Conservation (phyloP, 164 flowering plant species). For the Vitis labrusca region DNA sequence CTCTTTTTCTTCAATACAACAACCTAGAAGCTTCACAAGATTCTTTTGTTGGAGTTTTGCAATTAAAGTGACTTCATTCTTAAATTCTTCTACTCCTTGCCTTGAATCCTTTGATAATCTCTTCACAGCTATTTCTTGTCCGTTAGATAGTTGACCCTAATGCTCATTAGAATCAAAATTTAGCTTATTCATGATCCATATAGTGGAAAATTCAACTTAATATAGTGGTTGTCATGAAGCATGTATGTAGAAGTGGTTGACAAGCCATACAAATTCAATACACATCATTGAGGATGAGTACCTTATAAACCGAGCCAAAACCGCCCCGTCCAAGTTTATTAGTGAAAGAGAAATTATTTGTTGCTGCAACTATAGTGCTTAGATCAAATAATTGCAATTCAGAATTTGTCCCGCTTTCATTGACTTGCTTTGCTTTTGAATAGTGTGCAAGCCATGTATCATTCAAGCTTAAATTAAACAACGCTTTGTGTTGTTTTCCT, state of each 20-base stretch:
- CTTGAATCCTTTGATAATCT: conserved; percentile 15
- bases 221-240: no score
- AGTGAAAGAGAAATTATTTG: conserved; percentile 33
- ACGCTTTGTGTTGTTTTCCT: neutral
- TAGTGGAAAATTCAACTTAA: no score
- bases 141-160: conserved; percentile 8
- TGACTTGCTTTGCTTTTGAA: neutral
- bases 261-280: no score
- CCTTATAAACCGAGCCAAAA: conserved; percentile 49
- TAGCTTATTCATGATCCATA: no score
- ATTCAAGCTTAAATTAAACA: neutral
- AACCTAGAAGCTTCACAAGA: conserved; percentile 16
- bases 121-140: conserved; percentile 22
- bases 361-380: conserved; percentile 29
- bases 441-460: conserved; percentile 2
- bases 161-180: no score
- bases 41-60: conserved; percentile 21
- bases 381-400: conserved; percentile 32
- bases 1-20: conserved; percentile 13
- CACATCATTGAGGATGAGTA: neutral
- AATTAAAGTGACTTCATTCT: conserved; percentile 17
- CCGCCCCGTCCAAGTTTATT: conserved; percentile 57
- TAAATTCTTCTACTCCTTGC: conserved; percentile 17
- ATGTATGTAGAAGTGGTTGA: no score
- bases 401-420: conserved; percentile 7